A percentile compares a stretch with the other conserved stretches of the same genome.
Conservation (phyloP, 2,329 filamentous ascomycete genomes). For the Tetracladium maxilliforme region DNA sequence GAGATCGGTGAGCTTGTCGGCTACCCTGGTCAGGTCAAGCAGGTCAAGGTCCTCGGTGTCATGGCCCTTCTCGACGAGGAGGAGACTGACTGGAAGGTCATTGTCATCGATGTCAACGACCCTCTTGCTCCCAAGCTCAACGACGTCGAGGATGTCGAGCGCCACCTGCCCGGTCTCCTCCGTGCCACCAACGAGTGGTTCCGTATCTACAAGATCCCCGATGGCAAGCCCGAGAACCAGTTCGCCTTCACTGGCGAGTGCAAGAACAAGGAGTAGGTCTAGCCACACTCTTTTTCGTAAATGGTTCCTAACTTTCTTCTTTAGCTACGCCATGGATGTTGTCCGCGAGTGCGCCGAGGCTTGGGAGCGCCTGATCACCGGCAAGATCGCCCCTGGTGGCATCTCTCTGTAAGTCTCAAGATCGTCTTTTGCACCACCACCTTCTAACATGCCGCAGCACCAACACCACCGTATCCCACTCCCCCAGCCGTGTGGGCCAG, state of each 20-base stretch:
- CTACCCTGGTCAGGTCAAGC: slow-evolving; percentile 94
- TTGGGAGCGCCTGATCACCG: slow-evolving; percentile 90
- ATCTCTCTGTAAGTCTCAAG: slow-evolving; percentile 59
- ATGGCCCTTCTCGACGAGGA: slow-evolving; percentile 99
- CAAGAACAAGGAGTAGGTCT: slow-evolving; percentile 89
- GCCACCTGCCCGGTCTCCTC: slow-evolving; percentile 90
- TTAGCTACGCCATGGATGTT: slow-evolving; percentile 86
- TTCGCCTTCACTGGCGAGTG: slow-evolving; percentile 99
- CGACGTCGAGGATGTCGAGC: slow-evolving; percentile 97
- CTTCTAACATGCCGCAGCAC: slow-evolving; percentile 37
- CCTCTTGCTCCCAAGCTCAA: slow-evolving; percentile 92
- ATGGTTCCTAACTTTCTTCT: not conserved
- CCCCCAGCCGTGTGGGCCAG: slow-evolving; percentile 54
- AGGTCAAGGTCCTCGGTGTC: slow-evolving; percentile 98
- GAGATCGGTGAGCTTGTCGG: slow-evolving; percentile 98
- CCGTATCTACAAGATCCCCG: slow-evolving; percentile 99
- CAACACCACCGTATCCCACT: slow-evolving; percentile 67
- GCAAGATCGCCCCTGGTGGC: slow-evolving; percentile 66
- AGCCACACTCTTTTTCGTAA: not conserved
- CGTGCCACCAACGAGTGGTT: slow-evolving; percentile 99
- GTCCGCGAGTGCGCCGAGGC: slow-evolving; percentile 92
- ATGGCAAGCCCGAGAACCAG: slow-evolving; percentile 99
- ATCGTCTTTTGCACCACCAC: slow-evolving; percentile 7
- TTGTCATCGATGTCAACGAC: slow-evolving; percentile 97
- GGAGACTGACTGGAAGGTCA: slow-evolving; percentile 99